phyloP scores from a whole-genome alignment of 345 rosid genomes.

The Raphanus sativus region DNA sequence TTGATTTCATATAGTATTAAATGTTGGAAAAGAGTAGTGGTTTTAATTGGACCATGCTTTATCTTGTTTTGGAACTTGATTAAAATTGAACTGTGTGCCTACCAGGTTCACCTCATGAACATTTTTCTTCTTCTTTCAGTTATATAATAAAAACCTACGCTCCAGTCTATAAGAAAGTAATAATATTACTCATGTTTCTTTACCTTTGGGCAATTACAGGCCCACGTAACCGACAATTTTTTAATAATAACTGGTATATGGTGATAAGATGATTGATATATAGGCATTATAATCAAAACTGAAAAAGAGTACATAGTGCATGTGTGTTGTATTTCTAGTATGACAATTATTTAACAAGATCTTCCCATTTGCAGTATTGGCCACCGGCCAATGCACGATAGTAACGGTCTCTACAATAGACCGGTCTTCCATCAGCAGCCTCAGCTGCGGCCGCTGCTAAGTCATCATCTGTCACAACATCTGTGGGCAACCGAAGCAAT shows the following conservation, averaged over 20 bases:
- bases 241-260: neutral
- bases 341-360: constrained; percentile 44
- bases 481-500: constrained; percentile 64
- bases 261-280: neutral
- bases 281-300: constrained; percentile 1
- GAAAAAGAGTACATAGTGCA: neutral
- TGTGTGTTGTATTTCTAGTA: neutral
- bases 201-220: neutral
- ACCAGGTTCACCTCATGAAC: constrained; percentile 6
- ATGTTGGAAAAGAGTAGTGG: neutral
- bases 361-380: constrained; percentile 99
- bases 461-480: constrained; percentile 72
- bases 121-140: neutral
- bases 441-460: constrained; percentile 93
- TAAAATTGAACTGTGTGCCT: constrained; percentile 18
- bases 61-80: constrained; percentile 9
- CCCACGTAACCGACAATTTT: neutral
- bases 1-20: neutral
- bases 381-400: constrained; percentile 98
- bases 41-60: constrained; percentile 29
- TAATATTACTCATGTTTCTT: too few relatives aligned
- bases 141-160: too few relatives aligned
- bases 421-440: constrained; percentile 97
- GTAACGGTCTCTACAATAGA: constrained; percentile 89
- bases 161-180: too few relatives aligned